Percentiles rank a stretch among this genome's conserved stretches.
phyloP scores from a whole-genome alignment of 2,329 filamentous ascomycete genomes.

The Orbilia javanica region DNA sequence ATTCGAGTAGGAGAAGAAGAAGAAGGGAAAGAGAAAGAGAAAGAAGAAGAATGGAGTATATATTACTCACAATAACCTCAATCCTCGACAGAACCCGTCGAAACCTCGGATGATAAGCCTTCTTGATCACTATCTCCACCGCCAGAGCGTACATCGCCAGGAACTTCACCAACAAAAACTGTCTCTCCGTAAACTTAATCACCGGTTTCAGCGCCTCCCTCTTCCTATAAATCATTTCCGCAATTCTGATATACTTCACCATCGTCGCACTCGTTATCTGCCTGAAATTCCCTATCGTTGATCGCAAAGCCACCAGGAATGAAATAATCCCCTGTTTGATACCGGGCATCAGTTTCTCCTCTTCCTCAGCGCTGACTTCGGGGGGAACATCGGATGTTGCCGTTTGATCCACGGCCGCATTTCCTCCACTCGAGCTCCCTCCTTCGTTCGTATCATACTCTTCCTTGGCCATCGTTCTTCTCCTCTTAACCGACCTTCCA shows the following conservation, averaged over 20 bases:
- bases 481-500: too few relatives aligned
- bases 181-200: conserved; percentile 17
- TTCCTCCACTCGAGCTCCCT: too few relatives aligned
- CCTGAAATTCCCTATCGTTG: not conserved
- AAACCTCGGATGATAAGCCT: not conserved
- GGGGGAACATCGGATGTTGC: too few relatives aligned
- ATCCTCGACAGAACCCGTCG: not conserved
- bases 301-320: conserved; percentile 2
- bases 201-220: not conserved
- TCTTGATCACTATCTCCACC: conserved; percentile 4
- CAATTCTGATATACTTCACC: conserved; percentile 12
- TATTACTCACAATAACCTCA: conserved; percentile 2
- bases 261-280: conserved; percentile 1
- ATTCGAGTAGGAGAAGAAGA: too few relatives aligned
- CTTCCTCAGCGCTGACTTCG: too few relatives aligned
- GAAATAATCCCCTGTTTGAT: conserved; percentile 10
- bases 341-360: not conserved
- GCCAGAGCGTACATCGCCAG: conserved; percentile 14
- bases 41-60: too few relatives aligned
- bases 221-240: conserved; percentile 8
- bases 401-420: too few relatives aligned
- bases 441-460: too few relatives aligned
- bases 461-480: too few relatives aligned
- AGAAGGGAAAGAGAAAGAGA: too few relatives aligned
- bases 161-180: conserved; percentile 1